Percentiles rank a stretch among this genome's conserved stretches.
phyloP scores from a whole-genome alignment of 768 basidiomycete species.

The Rhodotorula graminis region DNA sequence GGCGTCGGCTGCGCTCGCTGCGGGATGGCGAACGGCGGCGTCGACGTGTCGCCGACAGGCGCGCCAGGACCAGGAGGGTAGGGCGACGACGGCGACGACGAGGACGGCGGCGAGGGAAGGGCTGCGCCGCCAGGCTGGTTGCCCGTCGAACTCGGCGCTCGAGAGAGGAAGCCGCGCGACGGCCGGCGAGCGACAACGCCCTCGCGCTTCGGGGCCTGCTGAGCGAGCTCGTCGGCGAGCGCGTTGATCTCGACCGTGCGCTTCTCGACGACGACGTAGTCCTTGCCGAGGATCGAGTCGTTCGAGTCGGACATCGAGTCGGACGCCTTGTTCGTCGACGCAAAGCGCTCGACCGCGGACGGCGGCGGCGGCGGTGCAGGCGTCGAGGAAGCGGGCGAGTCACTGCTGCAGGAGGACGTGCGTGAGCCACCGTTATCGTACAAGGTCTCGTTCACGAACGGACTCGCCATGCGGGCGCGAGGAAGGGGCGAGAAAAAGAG shows the following conservation, averaged over 20 bases:
- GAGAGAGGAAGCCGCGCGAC: constrained; percentile 40
- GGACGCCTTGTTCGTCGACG: constrained; percentile 4
- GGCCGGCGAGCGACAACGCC: constrained; percentile 45
- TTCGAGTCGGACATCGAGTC: constrained; percentile 46
- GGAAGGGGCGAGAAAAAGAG: rapidly evolving
- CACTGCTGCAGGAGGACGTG: neutral
- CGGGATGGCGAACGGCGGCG: constrained; percentile 48
- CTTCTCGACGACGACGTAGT: constrained; percentile 93
- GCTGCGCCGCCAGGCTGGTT: constrained; percentile 39
- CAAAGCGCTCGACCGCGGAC: constrained; percentile 27
- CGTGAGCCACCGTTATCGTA: no score
- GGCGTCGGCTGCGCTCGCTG: constrained; percentile 18
- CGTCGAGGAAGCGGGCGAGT: constrained; percentile 29
- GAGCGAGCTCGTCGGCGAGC: constrained; percentile 66
- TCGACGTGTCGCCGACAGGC: constrained; percentile 44
- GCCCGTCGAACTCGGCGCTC: constrained; percentile 42
- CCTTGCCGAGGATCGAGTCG: constrained; percentile 54
- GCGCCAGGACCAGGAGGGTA: constrained; percentile 35
- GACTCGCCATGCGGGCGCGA: neutral
- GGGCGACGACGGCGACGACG: constrained; percentile 46
- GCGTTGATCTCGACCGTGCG: constrained; percentile 86
- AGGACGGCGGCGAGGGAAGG: constrained; percentile 44
- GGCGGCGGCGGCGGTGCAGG: constrained; percentile 35
- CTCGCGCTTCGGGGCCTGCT: constrained; percentile 45
- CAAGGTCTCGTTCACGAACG: no score